phyloP scores from a whole-genome alignment of 257 asterid genomes.

The Lithospermum erythrorhizon region DNA sequence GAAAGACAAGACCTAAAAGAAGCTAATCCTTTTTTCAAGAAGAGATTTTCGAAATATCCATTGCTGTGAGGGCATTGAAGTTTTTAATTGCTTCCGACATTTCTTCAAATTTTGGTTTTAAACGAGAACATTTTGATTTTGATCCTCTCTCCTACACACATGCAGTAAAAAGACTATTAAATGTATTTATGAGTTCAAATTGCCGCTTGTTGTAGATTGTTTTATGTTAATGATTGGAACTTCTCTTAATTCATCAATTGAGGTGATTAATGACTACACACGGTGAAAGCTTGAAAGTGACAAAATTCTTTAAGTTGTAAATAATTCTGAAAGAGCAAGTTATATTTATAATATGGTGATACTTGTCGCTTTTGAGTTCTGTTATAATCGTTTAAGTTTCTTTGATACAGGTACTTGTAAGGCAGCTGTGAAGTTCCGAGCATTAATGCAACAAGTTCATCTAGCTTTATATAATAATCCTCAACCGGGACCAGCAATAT shows the following conservation, averaged over 20 bases:
- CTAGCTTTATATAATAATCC: constrained; percentile 45
- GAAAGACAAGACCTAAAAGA: too few species aligned
- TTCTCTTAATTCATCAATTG: neutral
- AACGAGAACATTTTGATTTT: neutral
- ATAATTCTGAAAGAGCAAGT: neutral
- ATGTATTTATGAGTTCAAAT: neutral
- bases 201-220: neutral
- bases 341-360: neutral
- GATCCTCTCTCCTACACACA: neutral
- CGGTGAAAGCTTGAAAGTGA: neutral
- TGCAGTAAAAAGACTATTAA: neutral
- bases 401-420: constrained; percentile 53
- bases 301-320: too few species aligned
- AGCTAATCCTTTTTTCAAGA: too few species aligned
- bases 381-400: neutral
- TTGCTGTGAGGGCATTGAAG: neutral
- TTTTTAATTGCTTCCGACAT: neutral
- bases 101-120: neutral
- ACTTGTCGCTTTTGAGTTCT: constrained; percentile 4
- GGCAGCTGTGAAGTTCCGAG: constrained; percentile 58
- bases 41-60: too few species aligned
- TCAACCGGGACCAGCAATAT: constrained; percentile 57
- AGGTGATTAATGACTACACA: neutral
- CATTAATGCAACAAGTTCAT: constrained; percentile 56
- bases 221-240: neutral